Percentiles rank a stretch among this genome's conserved stretches.
Conservation (phyloP, 345 rosid species). For the Salix koriyanagi region DNA sequence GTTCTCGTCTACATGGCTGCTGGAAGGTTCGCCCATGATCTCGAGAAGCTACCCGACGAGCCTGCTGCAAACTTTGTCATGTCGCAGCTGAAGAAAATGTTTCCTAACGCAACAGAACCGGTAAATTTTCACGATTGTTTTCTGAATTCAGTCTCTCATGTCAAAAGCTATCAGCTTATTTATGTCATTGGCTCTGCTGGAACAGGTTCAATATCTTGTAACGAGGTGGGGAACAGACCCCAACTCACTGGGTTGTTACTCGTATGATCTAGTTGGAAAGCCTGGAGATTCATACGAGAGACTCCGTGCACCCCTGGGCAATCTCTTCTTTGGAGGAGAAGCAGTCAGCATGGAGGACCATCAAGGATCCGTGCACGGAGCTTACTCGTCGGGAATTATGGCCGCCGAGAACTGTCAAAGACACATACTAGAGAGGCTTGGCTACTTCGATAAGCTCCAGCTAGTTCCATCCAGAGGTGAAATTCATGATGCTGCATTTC, state of each 20-base stretch:
- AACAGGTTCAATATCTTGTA: conserved; percentile 65
- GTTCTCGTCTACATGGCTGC: conserved; percentile 90
- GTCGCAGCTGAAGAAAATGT: conserved; percentile 81
- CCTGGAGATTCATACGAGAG: conserved; percentile 59
- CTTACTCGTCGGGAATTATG: conserved; percentile 64
- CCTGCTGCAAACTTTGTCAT: conserved; percentile 58
- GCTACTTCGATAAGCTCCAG: conserved; percentile 44
- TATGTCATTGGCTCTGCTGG: neutral
- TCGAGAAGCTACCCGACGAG: conserved; percentile 64
- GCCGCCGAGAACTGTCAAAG: conserved; percentile 68
- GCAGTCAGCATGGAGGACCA: conserved; percentile 78
- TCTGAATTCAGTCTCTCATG: neutral
- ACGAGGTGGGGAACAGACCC: conserved; percentile 80
- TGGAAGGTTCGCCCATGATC: conserved; percentile 64
- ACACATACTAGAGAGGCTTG: conserved; percentile 43
- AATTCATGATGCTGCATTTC: conserved; percentile 48
- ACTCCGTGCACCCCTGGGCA: conserved; percentile 60
- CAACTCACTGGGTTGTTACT: conserved; percentile 74
- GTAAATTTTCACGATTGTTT: conserved; percentile 27
- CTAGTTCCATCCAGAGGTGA: conserved; percentile 39
- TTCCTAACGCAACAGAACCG: conserved; percentile 74
- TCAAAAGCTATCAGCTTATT: neutral
- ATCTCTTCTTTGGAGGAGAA: conserved; percentile 84
- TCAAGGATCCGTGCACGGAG: conserved; percentile 88
- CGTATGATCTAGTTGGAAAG: conserved; percentile 75